Conservation (phyloP, 208 protist genomes). For the Trypanosomatidae sp. region DNA sequence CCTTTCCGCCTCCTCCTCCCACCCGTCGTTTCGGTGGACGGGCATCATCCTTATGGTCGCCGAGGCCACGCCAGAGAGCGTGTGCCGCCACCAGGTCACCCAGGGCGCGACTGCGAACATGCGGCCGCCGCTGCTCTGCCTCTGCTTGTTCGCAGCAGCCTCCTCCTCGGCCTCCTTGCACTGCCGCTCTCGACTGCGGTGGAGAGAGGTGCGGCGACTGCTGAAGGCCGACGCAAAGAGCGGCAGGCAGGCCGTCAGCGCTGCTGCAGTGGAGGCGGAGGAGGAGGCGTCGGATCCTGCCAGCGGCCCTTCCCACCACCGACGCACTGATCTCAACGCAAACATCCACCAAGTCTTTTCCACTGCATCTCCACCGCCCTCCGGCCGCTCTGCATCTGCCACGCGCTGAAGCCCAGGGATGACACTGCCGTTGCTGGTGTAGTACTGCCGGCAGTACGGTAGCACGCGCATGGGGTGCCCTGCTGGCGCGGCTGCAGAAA, state of each 20-base stretch:
- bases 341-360: background rate
- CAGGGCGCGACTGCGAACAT: background rate
- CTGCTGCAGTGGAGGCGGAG: background rate
- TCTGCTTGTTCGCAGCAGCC: background rate
- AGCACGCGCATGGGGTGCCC: slow-evolving; percentile 31
- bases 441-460: slow-evolving; percentile 45
- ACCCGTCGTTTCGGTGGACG: background rate
- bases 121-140: slow-evolving; percentile 1
- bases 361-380: background rate
- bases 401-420: slow-evolving; percentile 2
- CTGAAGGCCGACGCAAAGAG: slow-evolving; percentile 25
- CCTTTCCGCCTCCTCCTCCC: slow-evolving; percentile 1
- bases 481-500: background rate
- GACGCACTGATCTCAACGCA: background rate
- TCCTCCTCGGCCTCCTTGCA: slow-evolving; percentile 16
- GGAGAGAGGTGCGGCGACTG: slow-evolving; percentile 17
- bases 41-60: background rate
- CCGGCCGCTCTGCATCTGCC: background rate
- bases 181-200: slow-evolving; percentile 14
- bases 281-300: background rate
- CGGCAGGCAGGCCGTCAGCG: slow-evolving; percentile 5
- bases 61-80: background rate
- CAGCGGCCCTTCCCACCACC: background rate
- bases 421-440: slow-evolving; percentile 21
- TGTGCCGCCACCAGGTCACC: slow-evolving; percentile 11